phyloP scores from a whole-genome alignment of 208 protist species.

The Leptomonas pyrrhocoris region DNA sequence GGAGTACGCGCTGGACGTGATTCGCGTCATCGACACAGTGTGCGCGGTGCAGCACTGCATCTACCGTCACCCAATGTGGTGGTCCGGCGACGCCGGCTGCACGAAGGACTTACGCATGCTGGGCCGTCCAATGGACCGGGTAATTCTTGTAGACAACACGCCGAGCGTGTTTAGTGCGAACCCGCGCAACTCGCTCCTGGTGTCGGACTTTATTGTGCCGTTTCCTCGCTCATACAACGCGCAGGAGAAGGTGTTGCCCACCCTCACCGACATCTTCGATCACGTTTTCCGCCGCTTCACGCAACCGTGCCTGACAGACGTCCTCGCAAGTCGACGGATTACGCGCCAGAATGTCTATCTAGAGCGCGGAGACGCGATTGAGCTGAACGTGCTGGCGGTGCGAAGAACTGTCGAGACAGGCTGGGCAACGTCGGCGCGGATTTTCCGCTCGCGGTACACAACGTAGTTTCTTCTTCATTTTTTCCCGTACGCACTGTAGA shows the following conservation, averaged over 20 bases:
- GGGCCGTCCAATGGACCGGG: conserved; percentile 74
- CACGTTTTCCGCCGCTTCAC: conserved; percentile 34
- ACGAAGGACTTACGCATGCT: conserved; percentile 85
- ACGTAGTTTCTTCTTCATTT: conserved; percentile 1
- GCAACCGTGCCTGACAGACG: conserved; percentile 23
- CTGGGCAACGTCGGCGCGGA: conserved; percentile 1
- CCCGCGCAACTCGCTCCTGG: conserved; percentile 70
- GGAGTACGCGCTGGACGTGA: conserved; percentile 74
- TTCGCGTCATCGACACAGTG: conserved; percentile 64
- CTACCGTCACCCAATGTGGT: conserved; percentile 79
- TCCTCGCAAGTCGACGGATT: conserved; percentile 44
- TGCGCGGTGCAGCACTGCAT: conserved; percentile 67
- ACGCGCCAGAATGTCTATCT: conserved; percentile 24
- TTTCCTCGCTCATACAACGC: conserved; percentile 20
- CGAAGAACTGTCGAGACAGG: neutral
- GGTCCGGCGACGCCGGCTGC: conserved; percentile 63
- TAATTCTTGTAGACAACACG: conserved; percentile 88
- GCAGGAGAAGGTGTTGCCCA: conserved; percentile 38
- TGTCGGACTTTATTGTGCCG: conserved; percentile 69
- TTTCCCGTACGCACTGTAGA: neutral
- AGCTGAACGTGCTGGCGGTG: conserved; percentile 35
- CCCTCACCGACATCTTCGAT: conserved; percentile 48
- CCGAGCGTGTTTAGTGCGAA: conserved; percentile 81
- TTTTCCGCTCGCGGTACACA: neutral
- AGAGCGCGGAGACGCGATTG: conserved; percentile 18